These are phyloP conservation scores for Primulina eburnea DNA, from an alignment of 257 asterid genomes.

Conservation along the genomic window DNA sequence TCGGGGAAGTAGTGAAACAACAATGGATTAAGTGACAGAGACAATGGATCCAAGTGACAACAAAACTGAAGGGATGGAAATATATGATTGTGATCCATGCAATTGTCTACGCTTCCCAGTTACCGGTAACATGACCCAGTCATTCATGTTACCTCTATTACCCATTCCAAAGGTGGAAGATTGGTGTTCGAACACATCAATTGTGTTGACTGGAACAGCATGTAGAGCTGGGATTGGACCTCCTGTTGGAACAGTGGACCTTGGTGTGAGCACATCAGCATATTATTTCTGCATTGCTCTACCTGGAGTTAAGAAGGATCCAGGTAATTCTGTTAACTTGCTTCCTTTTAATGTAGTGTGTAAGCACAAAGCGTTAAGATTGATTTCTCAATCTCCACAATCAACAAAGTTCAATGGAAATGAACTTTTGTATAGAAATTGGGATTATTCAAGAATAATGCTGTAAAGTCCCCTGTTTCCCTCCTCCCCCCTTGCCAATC, in stretches of 20 bases:
- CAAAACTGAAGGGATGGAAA: conserved; percentile 24
- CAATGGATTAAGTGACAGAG: conserved; percentile 6
- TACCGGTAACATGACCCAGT: conserved; percentile 19
- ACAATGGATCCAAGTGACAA: conserved; percentile 28
- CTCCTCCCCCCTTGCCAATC: background rate
- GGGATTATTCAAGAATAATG: too few relatives aligned
- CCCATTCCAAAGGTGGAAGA: conserved; percentile 46
- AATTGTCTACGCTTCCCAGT: conserved; percentile 20
- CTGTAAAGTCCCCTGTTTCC: too few relatives aligned
- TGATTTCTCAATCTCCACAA: too few relatives aligned
- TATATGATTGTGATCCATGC: conserved; percentile 30
- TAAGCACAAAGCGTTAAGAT: background rate
- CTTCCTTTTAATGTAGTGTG: background rate
- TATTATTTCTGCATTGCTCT: conserved; percentile 79
- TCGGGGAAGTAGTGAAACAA: conserved; percentile 39
- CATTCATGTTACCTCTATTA: conserved; percentile 54
- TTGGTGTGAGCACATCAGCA: conserved; percentile 59
- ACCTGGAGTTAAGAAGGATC: conserved; percentile 90
- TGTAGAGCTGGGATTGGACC: conserved; percentile 53
- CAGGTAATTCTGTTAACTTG: conserved; percentile 39
- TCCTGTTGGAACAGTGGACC: conserved; percentile 67
- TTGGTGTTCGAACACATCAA: conserved; percentile 36
- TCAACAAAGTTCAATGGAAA: too few relatives aligned
- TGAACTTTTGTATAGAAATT: too few relatives aligned
- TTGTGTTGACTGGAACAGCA: conserved; percentile 64